Base-by-base conservation (phyloP, 106 monocot genomes). In the Dendrobium chrysotoxum region DNA sequence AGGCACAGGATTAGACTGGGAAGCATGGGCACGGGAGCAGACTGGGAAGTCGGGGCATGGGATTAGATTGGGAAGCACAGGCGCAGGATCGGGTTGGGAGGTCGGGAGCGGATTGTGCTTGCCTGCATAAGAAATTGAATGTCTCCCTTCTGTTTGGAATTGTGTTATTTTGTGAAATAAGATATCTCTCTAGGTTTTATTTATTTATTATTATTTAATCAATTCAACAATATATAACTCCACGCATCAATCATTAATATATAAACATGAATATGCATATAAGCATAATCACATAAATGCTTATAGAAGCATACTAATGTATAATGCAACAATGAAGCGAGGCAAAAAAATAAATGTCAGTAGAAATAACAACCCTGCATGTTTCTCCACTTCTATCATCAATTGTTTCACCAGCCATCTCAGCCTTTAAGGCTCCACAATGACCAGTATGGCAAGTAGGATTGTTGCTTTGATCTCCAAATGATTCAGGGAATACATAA, bases 401-500 rank as follows among this genome's bases (percentile, higher is more conserved):
- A 77, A 44, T 84, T 54, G 80, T 53, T 84, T 89, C 85, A 79
- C 72, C 71, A 79, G 15, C 17, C 72, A 18, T 54, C 57, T 75
- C 28, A 64, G 67, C 72, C 82, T 25, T 26, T 57, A 40, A 38
- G 81, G 72, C 53, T 38, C 46, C 53, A 76, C 16, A 70, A 78
- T 83, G 78, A 55, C 26, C 31, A 76, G 35, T 72, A 42, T 65
- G 40, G 28, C 41, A 38, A 20, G 67, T 46, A 66, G 75, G 75
- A 72, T 25, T 58, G 7, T 67, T 76, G 23, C 79, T 85, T 80
- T 85, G 78, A 45, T 67, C 84, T 78, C 68, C 80, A 72, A 53
- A 35, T 77, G 88, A 84, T 25, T 81, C 83, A 79, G 92, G 92
- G 87, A 94, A 98, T 40, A 98, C 91, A 85, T 91, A 98, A 81